phyloP scores from a whole-genome alignment of 352 stramenopile genomes.

The Globisporangium cederbergense region DNA sequence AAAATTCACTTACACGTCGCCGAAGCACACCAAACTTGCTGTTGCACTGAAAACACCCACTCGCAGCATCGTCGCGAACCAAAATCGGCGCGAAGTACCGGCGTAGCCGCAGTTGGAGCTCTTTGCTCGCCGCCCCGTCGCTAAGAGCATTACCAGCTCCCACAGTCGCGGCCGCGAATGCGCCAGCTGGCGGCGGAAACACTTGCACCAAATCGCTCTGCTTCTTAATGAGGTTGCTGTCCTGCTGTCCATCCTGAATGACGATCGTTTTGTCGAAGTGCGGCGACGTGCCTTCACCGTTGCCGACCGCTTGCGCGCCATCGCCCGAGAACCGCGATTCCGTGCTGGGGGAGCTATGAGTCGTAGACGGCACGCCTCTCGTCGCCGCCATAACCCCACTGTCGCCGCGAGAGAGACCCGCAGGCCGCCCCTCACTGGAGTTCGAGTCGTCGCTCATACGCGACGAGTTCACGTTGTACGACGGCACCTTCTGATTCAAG shows the following conservation, averaged over 20 bases:
- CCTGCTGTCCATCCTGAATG: background rate
- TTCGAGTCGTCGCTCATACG: conserved; percentile 16
- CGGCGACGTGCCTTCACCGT: background rate
- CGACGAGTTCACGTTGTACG: conserved; percentile 6
- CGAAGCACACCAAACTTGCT: conserved; percentile 76
- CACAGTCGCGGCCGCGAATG: conserved; percentile 18
- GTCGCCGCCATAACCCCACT: background rate
- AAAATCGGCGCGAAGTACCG: conserved; percentile 63
- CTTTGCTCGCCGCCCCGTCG: conserved; percentile 21
- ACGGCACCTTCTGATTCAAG: conserved; percentile 1
- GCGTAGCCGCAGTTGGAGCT: conserved; percentile 34
- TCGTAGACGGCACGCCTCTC: background rate
- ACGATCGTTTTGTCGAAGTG: conserved; percentile 12
- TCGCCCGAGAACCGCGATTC: conserved; percentile 1
- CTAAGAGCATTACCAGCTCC: conserved; percentile 13
- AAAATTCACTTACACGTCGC: conserved; percentile 34
- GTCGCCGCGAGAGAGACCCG: background rate
- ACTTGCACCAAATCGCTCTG: conserved; percentile 21
- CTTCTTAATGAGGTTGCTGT: conserved; percentile 15
- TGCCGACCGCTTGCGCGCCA: background rate
- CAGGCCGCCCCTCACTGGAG: background rate
- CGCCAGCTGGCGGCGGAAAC: conserved; percentile 11
- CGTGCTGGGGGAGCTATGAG: background rate
- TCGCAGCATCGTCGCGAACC: conserved; percentile 39
- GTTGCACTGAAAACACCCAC: conserved; percentile 56